Evolutionary conservation across 305 asterid species (phyloP), one percentile per base, ranked within the genome.

Genomic region (Fraxinus sp.): DNA sequence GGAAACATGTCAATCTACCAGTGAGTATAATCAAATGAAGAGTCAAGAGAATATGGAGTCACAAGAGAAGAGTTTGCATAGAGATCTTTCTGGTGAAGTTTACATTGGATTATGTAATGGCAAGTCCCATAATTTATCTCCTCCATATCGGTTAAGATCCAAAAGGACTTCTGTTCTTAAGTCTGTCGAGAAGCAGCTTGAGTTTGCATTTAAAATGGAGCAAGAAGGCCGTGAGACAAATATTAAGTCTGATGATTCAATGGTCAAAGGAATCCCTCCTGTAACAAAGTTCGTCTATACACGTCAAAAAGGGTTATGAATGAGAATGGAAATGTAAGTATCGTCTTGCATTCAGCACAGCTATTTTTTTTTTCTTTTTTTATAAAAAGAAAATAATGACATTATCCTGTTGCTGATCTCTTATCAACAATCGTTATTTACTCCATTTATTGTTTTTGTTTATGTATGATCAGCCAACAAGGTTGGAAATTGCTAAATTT

Each of bases 101-200:
- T 87, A 82, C 52, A 82, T 82, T 77, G 89, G 85, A 66, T 80
- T 79, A 76, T 86, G 89, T 79, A 83, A 86, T 72, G 81, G 80
- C 74, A 88, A 84, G 71, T 86, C 97, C 66, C 88, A 84, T 81
- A 92, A 93, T 85, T 90, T 89, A 57, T 95, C 99, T 80, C 99
- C 99, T 83, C 97, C 97, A 26, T 95, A 92, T 85, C 93, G 98
- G 85, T 84, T 93, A 81, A 91, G 89, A 80, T 89, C 87, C 74
- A 92, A 89, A 85, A 85, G 98, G 77, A 92, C 93, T 76, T 91
- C 91, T 26, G 90, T 87, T 72, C 77, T 86, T 72, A 93, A 92
- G 86, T 93, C 98, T 41, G 89, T 96, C 33, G 99, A 95, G 92
- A 95, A 95, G 93, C 93, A 93, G 92, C 98, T 96, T 72, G 92